These are phyloP conservation scores for Xanthoceras sorbifolium DNA, from an alignment of 345 rosid genomes.

Conservation along the genomic window DNA sequence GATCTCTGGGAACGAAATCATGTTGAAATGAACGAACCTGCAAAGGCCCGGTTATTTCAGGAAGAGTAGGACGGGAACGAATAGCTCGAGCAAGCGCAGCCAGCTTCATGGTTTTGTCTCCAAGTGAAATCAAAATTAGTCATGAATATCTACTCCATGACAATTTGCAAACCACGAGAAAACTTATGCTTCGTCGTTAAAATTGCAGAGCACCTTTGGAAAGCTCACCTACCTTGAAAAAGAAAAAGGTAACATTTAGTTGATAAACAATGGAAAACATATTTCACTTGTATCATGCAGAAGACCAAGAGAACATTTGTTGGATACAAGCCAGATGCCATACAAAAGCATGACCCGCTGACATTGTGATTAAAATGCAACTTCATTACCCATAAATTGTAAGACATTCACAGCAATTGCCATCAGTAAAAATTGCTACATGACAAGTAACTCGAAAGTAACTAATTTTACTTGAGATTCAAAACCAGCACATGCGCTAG, in stretches of 20 bases:
- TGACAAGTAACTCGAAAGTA: not conserved
- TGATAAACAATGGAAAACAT: not conserved
- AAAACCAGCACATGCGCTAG: too few species aligned
- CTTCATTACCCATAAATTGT: not conserved
- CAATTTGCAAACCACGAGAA: not conserved
- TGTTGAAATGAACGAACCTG: constrained; percentile 55
- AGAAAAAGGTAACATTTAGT: not conserved
- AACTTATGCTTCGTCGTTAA: not conserved
- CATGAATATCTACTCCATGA: not conserved
- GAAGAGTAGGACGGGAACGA: constrained; percentile 16
- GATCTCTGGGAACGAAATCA: constrained; percentile 56
- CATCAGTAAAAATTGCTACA: not conserved
- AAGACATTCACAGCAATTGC: not conserved
- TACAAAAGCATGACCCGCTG: not conserved
- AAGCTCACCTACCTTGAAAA: not conserved
- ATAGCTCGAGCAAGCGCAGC: constrained; percentile 27
- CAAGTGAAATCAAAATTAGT: not conserved
- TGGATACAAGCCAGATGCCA: not conserved
- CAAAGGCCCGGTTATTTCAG: constrained; percentile 31
- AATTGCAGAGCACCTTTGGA: not conserved
- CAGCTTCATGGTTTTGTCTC: constrained; percentile 37
- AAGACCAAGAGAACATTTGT: not conserved
- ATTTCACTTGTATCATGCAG: not conserved
- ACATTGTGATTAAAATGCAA: not conserved
- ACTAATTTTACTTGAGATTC: not conserved